Evolutionary conservation across 1,284 basidiomycete species (phyloP), one percentile per base, ranked within the genome.

Genomic region (Ganoderma multipileum): DNA sequence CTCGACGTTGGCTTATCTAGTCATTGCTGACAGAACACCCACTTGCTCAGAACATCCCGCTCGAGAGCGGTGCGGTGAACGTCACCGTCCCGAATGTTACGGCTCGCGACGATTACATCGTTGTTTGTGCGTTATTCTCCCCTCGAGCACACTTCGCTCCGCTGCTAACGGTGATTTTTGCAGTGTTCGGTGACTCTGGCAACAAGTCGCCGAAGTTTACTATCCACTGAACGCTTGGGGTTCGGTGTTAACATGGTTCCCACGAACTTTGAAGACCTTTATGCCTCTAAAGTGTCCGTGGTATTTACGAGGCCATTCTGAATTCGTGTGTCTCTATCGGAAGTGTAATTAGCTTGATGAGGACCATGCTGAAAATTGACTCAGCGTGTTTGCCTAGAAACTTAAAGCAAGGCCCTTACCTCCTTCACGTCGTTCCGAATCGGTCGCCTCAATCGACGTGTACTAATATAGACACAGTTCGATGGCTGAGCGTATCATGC

Each of bases 151-250:
- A 6, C 28, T 18, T 2, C 50, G 23, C 59, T 36, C 33, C 33
- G 57, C 47, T 16, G 58, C 20, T 28, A 12, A 61, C 14, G 36
- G 20, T 23, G 8, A 9, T 5, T 20, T 14, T 8, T 42, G 47
- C 61, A 82, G 81, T 82, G 52, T 67, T 82, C 38, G 81, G 80
- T 12, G 79, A 81, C 71, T 81, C 80, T 7, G 80, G 79, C 50
- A 78, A 83, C 72, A 68, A 55, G 20, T 79, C 79, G 8, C 75
- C 76, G 41, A 59, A 73, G 58, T 80, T 83, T 74, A 77, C 76
- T 30, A 82, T 82, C 67, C 39, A 58, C 33, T 50, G 12, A 26
- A 50, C 7, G 11, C 23, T 26, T 8, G 47, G 23, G 26, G 23
- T 8, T 5, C 23, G 23, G 9, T 26, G 8, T 52, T 14, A 8